phyloP scores from a whole-genome alignment of 2,329 filamentous ascomycete species.

The Pseudonectria foliicola region DNA sequence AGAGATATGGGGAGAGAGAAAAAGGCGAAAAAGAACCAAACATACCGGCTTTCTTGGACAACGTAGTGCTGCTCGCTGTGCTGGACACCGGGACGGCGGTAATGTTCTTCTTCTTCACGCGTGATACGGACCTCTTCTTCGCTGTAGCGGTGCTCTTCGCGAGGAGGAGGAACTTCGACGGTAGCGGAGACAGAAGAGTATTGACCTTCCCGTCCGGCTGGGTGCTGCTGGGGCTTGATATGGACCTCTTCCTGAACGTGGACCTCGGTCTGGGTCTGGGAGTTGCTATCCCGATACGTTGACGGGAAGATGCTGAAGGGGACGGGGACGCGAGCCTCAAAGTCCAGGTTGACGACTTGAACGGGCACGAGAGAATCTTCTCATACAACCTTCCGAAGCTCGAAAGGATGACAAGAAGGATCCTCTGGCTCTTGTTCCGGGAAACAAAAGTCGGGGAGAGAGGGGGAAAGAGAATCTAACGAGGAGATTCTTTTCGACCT shows the following conservation, averaged over 20 bases:
- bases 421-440: conserved; percentile 57
- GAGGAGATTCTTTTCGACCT: conserved; percentile 29
- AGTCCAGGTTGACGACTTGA: conserved; percentile 98
- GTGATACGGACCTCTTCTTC: conserved; percentile 82
- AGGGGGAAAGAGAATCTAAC: conserved; percentile 25
- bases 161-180: conserved; percentile 56
- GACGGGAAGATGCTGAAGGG: conserved; percentile 99
- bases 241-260: conserved; percentile 82
- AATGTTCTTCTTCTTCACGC: conserved; percentile 70
- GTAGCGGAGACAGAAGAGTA: conserved; percentile 65
- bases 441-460: conserved; percentile 45
- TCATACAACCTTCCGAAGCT: conserved; percentile 52
- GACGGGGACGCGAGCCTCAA: conserved; percentile 98
- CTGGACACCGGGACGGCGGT: conserved; percentile 63
- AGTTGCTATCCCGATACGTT: conserved; percentile 67
- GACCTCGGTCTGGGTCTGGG: conserved; percentile 46
- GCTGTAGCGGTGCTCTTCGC: conserved; percentile 55
- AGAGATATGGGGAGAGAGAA: too few species aligned
- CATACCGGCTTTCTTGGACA: conserved; percentile 49
- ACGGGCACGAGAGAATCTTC: conserved; percentile 58
- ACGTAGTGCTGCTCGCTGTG: conserved; percentile 32
- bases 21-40: conserved; percentile 16
- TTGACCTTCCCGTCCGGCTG: conserved; percentile 98
- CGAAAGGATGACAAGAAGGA: conserved; percentile 65
- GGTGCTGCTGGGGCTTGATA: conserved; percentile 65